Conservation (phyloP, 805 yeast species). For the Clavispora phyllophila region DNA sequence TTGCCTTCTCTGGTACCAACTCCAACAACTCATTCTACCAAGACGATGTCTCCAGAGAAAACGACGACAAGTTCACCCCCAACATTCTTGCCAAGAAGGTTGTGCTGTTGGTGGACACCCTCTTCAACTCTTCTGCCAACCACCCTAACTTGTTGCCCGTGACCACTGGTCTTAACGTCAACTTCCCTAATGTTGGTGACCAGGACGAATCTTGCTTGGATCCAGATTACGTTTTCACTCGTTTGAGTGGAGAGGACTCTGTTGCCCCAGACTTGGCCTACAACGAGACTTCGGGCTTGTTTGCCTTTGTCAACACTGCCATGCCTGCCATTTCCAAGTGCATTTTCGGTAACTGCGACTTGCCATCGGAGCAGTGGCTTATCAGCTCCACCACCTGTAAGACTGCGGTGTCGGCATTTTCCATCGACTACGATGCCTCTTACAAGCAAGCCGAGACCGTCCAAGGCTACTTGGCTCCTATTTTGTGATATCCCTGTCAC, state of each 20-base stretch:
- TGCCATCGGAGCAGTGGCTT: conserved; percentile 22
- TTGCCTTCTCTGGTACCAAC: conserved; percentile 24
- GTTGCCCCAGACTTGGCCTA: conserved; percentile 27
- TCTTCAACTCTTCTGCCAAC: conserved; percentile 14
- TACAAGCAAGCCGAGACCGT: conserved; percentile 12
- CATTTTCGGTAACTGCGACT: conserved; percentile 22
- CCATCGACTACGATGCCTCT: conserved; percentile 43
- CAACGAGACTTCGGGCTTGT: conserved; percentile 35
- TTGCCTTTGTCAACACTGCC: conserved; percentile 9
- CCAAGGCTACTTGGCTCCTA: conserved; percentile 11
- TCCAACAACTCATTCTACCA: conserved; percentile 23
- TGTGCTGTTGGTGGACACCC: conserved; percentile 18
- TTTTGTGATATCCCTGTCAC: conserved; percentile 1
- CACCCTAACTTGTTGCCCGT: conserved; percentile 16
- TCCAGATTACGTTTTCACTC: conserved; percentile 40
- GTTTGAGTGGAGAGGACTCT: conserved; percentile 41
- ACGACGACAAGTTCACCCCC: conserved; percentile 18
- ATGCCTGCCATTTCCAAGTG: conserved; percentile 37
- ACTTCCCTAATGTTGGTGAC: conserved; percentile 19
- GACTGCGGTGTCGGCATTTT: conserved; percentile 42
- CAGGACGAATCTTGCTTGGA: conserved; percentile 26
- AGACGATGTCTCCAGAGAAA: conserved; percentile 16
- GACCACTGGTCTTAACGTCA: conserved; percentile 22
- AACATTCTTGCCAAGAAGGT: conserved; percentile 22
- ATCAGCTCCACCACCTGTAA: conserved; percentile 29